phyloP scores from a whole-genome alignment of 2,329 filamentous ascomycete genomes.

The Colletotrichum cordylinicola region DNA sequence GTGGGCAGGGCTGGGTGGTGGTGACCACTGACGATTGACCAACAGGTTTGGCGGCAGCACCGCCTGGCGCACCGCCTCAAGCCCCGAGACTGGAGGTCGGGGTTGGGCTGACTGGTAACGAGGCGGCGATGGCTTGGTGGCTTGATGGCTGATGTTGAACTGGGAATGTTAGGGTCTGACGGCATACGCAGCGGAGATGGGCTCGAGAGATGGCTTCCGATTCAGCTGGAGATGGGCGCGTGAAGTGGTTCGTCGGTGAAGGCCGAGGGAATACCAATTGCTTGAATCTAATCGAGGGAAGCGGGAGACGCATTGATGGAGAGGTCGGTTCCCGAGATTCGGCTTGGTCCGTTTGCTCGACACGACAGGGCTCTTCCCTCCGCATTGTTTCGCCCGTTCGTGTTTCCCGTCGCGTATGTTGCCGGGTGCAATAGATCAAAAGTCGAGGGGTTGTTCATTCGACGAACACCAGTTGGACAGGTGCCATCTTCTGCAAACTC shows the following conservation, averaged over 20 bases:
- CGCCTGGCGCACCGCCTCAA: conserved; percentile 10
- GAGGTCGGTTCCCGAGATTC: not conserved
- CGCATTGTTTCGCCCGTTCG: not conserved
- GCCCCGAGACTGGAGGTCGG: not conserved
- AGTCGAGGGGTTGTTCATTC: not conserved
- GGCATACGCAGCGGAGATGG: not conserved
- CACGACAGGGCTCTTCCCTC: conserved; percentile 1
- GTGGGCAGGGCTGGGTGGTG: not conserved
- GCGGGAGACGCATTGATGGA: not conserved
- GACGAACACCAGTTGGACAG: not conserved
- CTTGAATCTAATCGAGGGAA: not conserved
- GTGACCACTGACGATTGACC: not conserved
- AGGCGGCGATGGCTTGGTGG: not conserved
- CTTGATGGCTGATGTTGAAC: not conserved
- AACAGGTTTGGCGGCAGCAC: not conserved
- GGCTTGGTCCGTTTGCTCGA: not conserved
- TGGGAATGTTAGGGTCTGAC: not conserved
- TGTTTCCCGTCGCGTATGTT: not conserved
- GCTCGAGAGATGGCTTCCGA: not conserved
- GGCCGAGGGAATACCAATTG: not conserved
- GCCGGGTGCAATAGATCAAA: not conserved
- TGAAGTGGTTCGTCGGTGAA: not conserved
- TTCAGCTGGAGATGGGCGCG: not conserved
- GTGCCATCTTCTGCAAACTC: not conserved
- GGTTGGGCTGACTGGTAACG: conserved; percentile 7